Evolutionary conservation across 202 grass and related monocot genomes (phyloP), one percentile per base, ranked within the genome.

Genomic region (Zoysia matrella): DNA sequence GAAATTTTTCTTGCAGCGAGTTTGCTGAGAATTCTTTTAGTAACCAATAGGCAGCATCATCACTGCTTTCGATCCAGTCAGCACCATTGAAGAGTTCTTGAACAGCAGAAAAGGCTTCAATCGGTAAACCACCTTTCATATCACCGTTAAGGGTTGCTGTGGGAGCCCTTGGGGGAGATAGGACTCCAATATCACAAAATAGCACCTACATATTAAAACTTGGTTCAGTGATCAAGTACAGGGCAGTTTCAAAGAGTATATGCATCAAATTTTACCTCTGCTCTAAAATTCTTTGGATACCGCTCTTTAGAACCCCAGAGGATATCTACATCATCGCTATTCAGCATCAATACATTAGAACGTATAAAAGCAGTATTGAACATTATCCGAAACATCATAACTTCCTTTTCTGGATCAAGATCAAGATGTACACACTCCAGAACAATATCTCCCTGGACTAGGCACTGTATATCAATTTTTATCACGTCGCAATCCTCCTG

Each of bases 361-460:
- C 92, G 86, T 78, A 98, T 98, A 80, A 98, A 98, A 51, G 95
- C 86, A 71, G 95, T 98, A 76, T 98, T 98, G 65, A 98, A 98
- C 92, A 98, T 93, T 78, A 93, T 90, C 76, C 95, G 86, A 70
- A 98, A 98, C 95, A 98, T 98, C 95, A 98, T 98, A 74, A 95
- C 88, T 71, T 98, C 95, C 86, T 91, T 95, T 74, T 88, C 95
- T 44, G 87, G 86, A 90, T 98, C 95, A 73, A 98, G 87, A 73
- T 98, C 95, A 22, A 94, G 88, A 93, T 98, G 95, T 61, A 95
- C 92, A 77, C 95, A 95, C 86, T 98, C 95, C 86, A 98, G 82
- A 77, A 98, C 92, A 83, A 98, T 89, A 84, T 98, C 95, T 69
- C 92, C 95, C 80, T 98, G 95, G 84, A 98, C 95, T 74, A 90